Evolutionary conservation across 164 flowering plant species (phyloP), one percentile per base, ranked within the genome.

Genomic region (Vitis amurensis): DNA sequence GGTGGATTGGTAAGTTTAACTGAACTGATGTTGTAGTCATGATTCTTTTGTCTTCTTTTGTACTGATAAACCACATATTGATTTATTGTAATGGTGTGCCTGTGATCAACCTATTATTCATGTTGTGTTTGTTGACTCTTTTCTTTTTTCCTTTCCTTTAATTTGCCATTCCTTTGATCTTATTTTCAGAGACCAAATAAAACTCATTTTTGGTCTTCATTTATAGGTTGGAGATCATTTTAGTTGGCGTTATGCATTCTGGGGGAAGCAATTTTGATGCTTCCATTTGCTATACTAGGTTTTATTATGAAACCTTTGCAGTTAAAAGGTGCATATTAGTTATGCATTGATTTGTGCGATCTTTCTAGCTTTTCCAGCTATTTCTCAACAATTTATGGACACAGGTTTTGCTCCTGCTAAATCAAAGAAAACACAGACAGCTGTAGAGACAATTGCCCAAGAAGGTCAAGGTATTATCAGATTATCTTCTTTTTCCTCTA

Each of bases 231-330:
- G 98, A 74, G 64, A 17, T 64, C 61, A 82, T 74, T 53, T 83
- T 4, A 74, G 64, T 74, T 95, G 99, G 99, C 98, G 99, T 15
- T 78, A 16, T 70, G 97, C 99, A 58, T 95, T 93, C 66, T 88
- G 80, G 77, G 88, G 58, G 93, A 89, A 81, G 88, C 99, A 55
- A 64, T 93, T 67, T 71, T 93, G 73, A 95, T 95, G 99, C 74
- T 86, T 74, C 98, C 99, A 5, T 95, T 91, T 83, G 99, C 90
- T 60, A 31, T 95, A 76, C 78, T 91, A 16, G 98, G 98, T 23
- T 95, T 95, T 76, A 66, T 89, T 11, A 89, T 93, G 80, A 93
- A 87, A 78, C 99, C 99, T 68, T 83, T 95, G 81, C 85, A 85
- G 60, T 69, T 95, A 80, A 91, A 92, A 89, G 99, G 99, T 91